These are phyloP conservation scores for Phytophthora tentaculata DNA, from an alignment of 352 stramenopile species.

Conservation along the genomic window DNA sequence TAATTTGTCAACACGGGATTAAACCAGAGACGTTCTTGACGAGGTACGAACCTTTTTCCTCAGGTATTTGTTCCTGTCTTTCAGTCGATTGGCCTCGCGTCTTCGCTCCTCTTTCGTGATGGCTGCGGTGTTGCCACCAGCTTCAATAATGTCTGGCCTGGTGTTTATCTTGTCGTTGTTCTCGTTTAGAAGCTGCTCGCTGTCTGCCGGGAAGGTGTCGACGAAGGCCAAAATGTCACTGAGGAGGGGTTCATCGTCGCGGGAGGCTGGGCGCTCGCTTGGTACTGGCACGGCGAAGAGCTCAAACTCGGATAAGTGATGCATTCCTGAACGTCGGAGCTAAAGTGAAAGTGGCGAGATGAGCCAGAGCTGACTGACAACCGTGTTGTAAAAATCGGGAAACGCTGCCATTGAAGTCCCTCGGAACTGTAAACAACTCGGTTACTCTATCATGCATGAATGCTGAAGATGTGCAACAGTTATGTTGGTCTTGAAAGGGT, in stretches of 20 bases:
- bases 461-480: too few relatives aligned
- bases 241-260: conserved; percentile 11
- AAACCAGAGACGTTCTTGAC: not conserved
- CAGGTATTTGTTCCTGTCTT: conserved; percentile 42
- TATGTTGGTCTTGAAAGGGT: too few relatives aligned
- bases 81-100: conserved; percentile 27
- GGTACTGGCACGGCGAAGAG: not conserved
- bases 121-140: not conserved
- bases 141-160: not conserved
- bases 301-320: conserved; percentile 6
- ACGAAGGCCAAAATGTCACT: conserved; percentile 34
- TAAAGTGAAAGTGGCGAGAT: conserved; percentile 24
- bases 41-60: conserved; percentile 34
- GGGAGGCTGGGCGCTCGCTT: not conserved
- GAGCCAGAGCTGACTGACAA: conserved; percentile 1
- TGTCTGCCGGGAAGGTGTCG: conserved; percentile 31
- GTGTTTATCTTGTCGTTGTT: not conserved
- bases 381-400: not conserved
- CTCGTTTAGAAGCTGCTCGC: conserved; percentile 24
- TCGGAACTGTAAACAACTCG: too few relatives aligned
- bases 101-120: conserved; percentile 23
- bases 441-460: too few relatives aligned
- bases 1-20: not conserved
- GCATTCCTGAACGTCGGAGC: conserved; percentile 7
- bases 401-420: conserved; percentile 1